These are phyloP conservation scores for Monosporozyma servazzii DNA, from an alignment of 805 yeast genomes.

Conservation along the genomic window DNA sequence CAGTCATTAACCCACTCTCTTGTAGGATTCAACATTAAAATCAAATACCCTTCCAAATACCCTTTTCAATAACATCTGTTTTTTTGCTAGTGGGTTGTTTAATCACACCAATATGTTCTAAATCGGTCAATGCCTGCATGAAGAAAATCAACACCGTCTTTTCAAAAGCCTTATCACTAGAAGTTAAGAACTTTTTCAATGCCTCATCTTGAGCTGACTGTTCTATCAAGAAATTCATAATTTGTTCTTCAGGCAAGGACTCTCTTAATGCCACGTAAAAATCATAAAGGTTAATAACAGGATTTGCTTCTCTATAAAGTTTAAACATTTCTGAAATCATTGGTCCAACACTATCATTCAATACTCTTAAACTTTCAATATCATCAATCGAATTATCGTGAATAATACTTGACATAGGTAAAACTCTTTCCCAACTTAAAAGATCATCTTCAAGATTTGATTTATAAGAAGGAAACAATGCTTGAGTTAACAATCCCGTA, in stretches of 20 bases:
- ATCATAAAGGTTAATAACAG: conserved; percentile 57
- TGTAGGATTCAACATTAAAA: not conserved
- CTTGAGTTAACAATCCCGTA: conserved; percentile 25
- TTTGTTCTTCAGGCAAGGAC: conserved; percentile 31
- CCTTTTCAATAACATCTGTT: conserved; percentile 24
- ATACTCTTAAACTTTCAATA: conserved; percentile 13
- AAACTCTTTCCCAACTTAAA: conserved; percentile 23
- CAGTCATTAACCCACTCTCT: too few relatives aligned
- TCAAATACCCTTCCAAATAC: conserved; percentile 29
- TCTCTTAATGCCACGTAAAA: conserved; percentile 54
- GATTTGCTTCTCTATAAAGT: conserved; percentile 71
- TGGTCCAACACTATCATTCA: conserved; percentile 40
- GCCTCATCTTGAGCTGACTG: conserved; percentile 22
- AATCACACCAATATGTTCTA: conserved; percentile 59
- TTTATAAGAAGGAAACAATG: conserved; percentile 25
- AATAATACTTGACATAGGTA: conserved; percentile 10
- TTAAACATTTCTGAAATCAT: conserved; percentile 49
- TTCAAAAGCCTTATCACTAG: conserved; percentile 42
- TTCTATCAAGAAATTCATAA: conserved; percentile 19
- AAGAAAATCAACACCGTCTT: conserved; percentile 61
- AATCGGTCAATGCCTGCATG: conserved; percentile 61
- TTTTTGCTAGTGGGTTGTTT: conserved; percentile 41
- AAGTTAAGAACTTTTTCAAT: conserved; percentile 18
- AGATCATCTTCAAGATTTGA: conserved; percentile 27
- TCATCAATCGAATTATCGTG: conserved; percentile 8